Percentiles rank a stretch among this genome's conserved stretches.
Evolutionary conservation across 768 basidiomycete genomes (phyloP).

Genomic region (Pisolithus marmoratus): DNA sequence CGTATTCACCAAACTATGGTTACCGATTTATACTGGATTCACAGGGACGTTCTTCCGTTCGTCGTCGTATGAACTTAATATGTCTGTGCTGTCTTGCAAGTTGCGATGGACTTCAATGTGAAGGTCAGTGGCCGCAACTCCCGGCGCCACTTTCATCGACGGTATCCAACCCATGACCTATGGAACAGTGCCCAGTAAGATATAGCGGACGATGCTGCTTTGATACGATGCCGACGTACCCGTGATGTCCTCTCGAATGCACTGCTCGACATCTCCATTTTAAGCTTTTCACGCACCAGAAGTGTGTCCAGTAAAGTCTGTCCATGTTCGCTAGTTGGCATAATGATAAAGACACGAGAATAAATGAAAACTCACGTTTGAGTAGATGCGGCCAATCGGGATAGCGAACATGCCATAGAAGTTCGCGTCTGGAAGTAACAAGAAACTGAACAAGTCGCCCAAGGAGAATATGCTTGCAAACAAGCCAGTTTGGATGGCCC

Average conservation of each 20-base stretch:
- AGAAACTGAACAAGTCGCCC: slow-evolving; percentile 38
- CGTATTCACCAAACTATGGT: no score
- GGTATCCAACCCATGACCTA: no score
- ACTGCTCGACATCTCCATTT: slow-evolving; percentile 13
- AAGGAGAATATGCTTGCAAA: slow-evolving; percentile 46
- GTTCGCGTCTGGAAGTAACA: slow-evolving; percentile 21
- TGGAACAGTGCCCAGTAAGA: no score
- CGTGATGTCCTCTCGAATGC: neutral
- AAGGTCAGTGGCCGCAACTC: no score
- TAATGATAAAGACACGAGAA: neutral
- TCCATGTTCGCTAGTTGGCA: neutral
- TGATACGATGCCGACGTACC: neutral
- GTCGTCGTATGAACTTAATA: no score
- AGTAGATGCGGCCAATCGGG: slow-evolving; percentile 36
- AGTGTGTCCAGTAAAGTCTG: slow-evolving; percentile 42
- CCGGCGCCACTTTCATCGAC: no score
- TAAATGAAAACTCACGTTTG: slow-evolving; percentile 31
- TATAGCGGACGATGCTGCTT: no score
- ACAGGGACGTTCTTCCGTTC: no score
- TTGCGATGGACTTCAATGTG: no score
- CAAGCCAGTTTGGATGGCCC: slow-evolving; percentile 47
- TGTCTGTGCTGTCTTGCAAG: no score
- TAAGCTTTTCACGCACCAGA: slow-evolving; percentile 33
- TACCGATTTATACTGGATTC: no score
- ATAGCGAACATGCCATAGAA: slow-evolving; percentile 33